These are phyloP conservation scores for Castanea sativa DNA, from an alignment of 306 rosid genomes.

Conservation along the genomic window DNA sequence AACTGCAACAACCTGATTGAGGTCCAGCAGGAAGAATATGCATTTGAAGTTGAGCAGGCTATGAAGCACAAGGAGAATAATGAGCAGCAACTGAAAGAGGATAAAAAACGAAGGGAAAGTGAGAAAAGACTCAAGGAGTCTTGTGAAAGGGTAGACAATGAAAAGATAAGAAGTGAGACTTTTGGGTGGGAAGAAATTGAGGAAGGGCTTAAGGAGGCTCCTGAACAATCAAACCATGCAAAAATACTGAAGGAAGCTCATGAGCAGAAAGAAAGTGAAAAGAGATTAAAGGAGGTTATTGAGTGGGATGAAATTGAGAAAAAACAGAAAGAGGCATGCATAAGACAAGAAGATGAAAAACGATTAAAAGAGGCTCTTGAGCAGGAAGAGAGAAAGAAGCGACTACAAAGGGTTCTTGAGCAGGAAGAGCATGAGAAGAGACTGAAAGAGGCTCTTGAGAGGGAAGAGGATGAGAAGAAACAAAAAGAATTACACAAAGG, in stretches of 20 bases:
- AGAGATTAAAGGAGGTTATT: constrained; percentile 30
- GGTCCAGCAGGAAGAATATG: constrained; percentile 31
- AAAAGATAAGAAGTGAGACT: constrained; percentile 20
- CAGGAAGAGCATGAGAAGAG: constrained; percentile 38
- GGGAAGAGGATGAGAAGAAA: constrained; percentile 19
- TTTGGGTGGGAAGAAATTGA: constrained; percentile 28
- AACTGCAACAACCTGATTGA: constrained; percentile 29
- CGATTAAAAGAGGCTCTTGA: constrained; percentile 29
- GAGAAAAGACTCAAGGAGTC: constrained; percentile 21
- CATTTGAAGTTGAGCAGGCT: constrained; percentile 39
- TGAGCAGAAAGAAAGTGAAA: constrained; percentile 33
- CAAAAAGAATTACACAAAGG: constrained; percentile 17
- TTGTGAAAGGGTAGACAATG: constrained; percentile 33
- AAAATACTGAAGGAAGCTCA: constrained; percentile 27
- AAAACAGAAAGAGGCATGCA: constrained; percentile 25
- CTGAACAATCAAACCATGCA: constrained; percentile 22
- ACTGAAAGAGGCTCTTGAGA: constrained; percentile 25
- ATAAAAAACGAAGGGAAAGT: constrained; percentile 19
- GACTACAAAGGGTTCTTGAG: constrained; percentile 33
- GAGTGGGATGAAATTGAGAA: constrained; percentile 39
- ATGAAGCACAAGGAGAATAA: constrained; percentile 31
- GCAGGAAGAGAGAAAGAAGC: constrained; percentile 41
- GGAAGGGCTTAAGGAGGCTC: constrained; percentile 29
- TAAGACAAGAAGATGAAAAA: constrained; percentile 33
- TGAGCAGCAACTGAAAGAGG: constrained; percentile 30